phyloP scores from a whole-genome alignment of 805 yeast species.

The Debaryomyces maramus region DNA sequence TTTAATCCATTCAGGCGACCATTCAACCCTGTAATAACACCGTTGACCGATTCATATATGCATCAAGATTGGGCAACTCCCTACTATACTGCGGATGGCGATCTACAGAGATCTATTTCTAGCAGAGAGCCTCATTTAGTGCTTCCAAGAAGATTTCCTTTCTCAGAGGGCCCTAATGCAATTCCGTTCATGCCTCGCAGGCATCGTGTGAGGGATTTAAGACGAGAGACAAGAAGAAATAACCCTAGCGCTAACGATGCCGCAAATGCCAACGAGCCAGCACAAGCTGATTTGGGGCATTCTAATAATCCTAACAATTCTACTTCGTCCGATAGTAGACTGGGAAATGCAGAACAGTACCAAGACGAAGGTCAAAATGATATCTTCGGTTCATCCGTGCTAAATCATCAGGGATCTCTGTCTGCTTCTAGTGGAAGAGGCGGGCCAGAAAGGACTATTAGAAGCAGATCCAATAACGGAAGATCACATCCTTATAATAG shows the following conservation, averaged over 20 bases:
- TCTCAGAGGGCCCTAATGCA: constrained; percentile 16
- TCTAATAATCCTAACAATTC: neutral
- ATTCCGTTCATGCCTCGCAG: constrained; percentile 7
- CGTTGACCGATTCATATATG: constrained; percentile 39
- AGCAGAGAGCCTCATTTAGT: constrained; percentile 27
- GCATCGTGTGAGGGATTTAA: constrained; percentile 2
- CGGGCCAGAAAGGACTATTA: constrained; percentile 20
- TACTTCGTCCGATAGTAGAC: neutral
- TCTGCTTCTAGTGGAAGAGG: constrained; percentile 10
- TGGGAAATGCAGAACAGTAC: constrained; percentile 1
- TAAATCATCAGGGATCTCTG: constrained; percentile 3
- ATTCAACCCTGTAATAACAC: constrained; percentile 34
- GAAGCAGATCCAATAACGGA: constrained; percentile 10
- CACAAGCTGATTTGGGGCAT: neutral
- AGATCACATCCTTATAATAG: constrained; percentile 24
- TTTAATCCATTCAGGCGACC: constrained; percentile 40
- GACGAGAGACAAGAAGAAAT: constrained; percentile 6
- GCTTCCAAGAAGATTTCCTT: constrained; percentile 31
- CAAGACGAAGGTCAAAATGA: neutral
- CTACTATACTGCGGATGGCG: constrained; percentile 6
- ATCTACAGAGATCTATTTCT: constrained; percentile 1
- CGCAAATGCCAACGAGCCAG: constrained; percentile 1
- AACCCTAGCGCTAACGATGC: neutral
- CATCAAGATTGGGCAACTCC: constrained; percentile 36
- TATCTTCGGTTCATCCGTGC: neutral